A percentile compares a stretch with the other conserved stretches of the same genome.
Conservation (phyloP, 371 early-diverging fungal species). For the Parasitella parasitica region DNA sequence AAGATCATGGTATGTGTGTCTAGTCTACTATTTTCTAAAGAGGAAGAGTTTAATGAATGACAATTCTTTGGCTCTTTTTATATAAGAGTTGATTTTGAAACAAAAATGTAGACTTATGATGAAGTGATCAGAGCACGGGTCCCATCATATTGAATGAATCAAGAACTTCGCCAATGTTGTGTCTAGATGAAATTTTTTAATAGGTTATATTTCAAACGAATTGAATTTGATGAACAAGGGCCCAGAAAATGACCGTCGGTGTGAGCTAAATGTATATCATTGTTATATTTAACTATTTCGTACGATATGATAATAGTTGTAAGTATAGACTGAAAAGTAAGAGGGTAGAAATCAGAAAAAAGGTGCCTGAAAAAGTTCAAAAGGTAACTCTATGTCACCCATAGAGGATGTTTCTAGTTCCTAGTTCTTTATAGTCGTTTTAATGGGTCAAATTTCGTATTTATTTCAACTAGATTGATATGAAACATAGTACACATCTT, state of each 20-base stretch:
- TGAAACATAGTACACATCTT: background rate
- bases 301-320: background rate
- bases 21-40: background rate
- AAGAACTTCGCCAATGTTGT: constrained; percentile 11
- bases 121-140: background rate
- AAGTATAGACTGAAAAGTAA: background rate
- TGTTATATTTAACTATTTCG: too few species aligned
- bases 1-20: background rate
- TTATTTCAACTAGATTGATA: background rate
- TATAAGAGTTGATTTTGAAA: background rate
- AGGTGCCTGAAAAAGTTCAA: background rate
- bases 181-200: background rate
- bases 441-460: background rate
- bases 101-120: background rate
- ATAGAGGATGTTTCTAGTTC: background rate
- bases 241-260: background rate
- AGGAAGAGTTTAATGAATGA: background rate
- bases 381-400: background rate
- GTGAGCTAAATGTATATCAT: background rate
- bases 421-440: background rate
- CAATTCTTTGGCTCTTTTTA: background rate
- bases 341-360: background rate
- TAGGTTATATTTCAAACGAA: constrained; percentile 11
- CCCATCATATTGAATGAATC: background rate
- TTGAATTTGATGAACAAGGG: background rate